Evolutionary conservation across 495 filamentous ascomycete genomes (phyloP).

Genomic region (Opeltia flavorubescens): DNA sequence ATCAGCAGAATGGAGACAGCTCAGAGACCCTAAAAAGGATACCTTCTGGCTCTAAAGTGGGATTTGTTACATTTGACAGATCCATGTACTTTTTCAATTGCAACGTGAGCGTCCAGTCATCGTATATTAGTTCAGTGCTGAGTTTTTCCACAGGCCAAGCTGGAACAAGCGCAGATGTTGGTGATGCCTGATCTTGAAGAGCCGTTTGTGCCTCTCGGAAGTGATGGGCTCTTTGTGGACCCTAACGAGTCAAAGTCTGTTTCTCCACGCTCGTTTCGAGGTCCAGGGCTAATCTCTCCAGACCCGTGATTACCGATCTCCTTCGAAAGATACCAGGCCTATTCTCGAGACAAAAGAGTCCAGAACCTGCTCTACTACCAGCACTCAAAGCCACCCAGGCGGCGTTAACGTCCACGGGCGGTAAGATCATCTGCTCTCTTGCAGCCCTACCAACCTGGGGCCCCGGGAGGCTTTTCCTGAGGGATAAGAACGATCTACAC

Average conservation of each 20-base stretch:
- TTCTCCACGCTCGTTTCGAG: not conserved
- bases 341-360: constrained; percentile 74
- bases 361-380: constrained; percentile 76
- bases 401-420: constrained; percentile 72
- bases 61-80: constrained; percentile 90
- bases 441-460: constrained; percentile 79
- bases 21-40: constrained; percentile 36
- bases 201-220: constrained; percentile 76
- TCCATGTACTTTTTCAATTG: constrained; percentile 97
- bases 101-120: constrained; percentile 36
- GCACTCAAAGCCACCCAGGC: constrained; percentile 68
- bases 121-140: not conserved
- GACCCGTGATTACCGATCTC: constrained; percentile 71
- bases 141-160: constrained; percentile 35
- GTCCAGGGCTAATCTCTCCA: constrained; percentile 14
- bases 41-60: constrained; percentile 71
- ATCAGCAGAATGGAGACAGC: constrained; percentile 42
- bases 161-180: constrained; percentile 93
- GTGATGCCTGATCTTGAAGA: constrained; percentile 98
- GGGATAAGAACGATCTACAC: constrained; percentile 78
- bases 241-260: constrained; percentile 76
- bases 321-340: constrained; percentile 65
- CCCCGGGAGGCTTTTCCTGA: constrained; percentile 64
- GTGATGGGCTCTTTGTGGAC: constrained; percentile 88
- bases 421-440: constrained; percentile 83